These are phyloP conservation scores for Penicillium sumatraense DNA, from an alignment of 2,329 filamentous ascomycete genomes.

Conservation along the genomic window DNA sequence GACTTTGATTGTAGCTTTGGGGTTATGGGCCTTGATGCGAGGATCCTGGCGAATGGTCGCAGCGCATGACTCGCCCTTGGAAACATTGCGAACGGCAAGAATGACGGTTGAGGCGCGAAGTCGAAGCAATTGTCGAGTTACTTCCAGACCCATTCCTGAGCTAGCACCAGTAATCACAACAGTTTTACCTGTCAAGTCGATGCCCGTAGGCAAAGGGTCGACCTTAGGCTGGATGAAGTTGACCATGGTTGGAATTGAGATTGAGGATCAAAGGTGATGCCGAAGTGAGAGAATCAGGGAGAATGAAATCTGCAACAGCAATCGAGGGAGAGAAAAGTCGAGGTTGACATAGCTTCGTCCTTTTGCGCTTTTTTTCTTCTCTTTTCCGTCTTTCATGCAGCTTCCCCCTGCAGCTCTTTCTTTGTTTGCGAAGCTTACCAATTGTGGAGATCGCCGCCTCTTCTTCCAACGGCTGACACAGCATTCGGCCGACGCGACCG, in stretches of 20 bases:
- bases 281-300: too few relatives aligned
- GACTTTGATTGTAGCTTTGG: neutral
- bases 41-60: neutral
- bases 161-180: conserved; percentile 33
- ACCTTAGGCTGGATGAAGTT: neutral
- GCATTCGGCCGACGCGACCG: neutral
- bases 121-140: conserved; percentile 8
- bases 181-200: conserved; percentile 28
- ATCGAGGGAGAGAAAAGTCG: too few relatives aligned
- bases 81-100: neutral
- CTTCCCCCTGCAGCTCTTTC: too few relatives aligned
- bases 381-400: too few relatives aligned
- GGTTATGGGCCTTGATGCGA: neutral
- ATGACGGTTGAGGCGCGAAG: neutral
- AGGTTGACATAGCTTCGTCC: too few relatives aligned
- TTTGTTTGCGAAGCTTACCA: neutral
- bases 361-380: too few relatives aligned
- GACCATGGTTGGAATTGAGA: neutral
- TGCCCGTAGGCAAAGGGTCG: neutral
- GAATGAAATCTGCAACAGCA: too few relatives aligned
- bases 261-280: too few relatives aligned
- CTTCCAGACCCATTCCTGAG: conserved; percentile 31
- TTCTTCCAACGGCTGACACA: neutral
- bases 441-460: neutral
- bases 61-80: neutral